Base-by-base conservation (phyloP, 805 yeast genomes). In the Phaffomyces opuntiae region DNA sequence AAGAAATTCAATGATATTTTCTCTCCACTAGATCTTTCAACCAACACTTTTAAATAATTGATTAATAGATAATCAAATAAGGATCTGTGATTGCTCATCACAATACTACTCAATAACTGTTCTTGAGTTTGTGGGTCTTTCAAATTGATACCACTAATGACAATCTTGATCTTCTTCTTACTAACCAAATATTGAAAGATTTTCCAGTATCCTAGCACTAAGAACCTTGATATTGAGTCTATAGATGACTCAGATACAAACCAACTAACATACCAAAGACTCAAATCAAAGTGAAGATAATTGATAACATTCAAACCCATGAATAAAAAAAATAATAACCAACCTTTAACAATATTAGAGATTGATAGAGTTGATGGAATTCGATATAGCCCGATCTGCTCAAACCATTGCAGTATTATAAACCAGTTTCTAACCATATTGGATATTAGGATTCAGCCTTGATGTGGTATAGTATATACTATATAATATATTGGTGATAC, bases 41-140 rank as follows among this genome's bases (percentile, higher is more conserved):
- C 61, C 39, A 56, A 46, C 5, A 55, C 60, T 19, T 57, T 56
- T 41, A 72, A 45, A 39, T 62, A 58, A 35, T 62, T 61, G n/a
- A 86, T 64, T 21, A 83, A 63, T 19, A 80, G 55, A 59, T 81
- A 79, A 60, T 88, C 96, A 13, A 78, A 74, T 9, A 83, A 53
- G 0, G 93, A 81, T 42, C 71, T 70, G 59, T 88, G 96, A 55
- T 87, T 88, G 42, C 77, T 63, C 41, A 66, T 29, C 47, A 67
- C 42, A 45, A 61, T 25, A 43, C 73, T 73, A 29, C 62, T 55
- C 46, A 66, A 67, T 41, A 67, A 49, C 5, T 54, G 47, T 7
- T 50, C 50, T 32, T 50, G 53, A 9, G 41, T 38, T 12, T 35
- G 47, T n/a, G 50, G 50, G 26, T 56, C 58, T 35, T 49, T 53